Evolutionary conservation across 2,329 filamentous ascomycete species (phyloP), one percentile per base, ranked within the genome.

Genomic region (Penicillium aurantiogriseum): DNA sequence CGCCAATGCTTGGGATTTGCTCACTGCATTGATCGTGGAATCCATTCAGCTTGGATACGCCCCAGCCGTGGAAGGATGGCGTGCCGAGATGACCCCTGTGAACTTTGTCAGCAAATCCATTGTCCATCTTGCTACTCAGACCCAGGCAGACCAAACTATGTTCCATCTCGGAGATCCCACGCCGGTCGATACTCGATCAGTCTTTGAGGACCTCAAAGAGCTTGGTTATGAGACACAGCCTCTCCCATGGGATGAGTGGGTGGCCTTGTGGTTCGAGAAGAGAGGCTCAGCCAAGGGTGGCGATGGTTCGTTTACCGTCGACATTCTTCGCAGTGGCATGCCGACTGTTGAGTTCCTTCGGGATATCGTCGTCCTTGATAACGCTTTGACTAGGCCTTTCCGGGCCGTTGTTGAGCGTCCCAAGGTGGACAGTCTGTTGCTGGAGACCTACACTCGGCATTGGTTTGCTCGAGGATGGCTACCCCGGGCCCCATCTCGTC

Each of bases 401-500:
- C 83, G 74, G 69, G 81, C 75, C 65, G 80, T 67, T 58, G 78
- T 92, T 1, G 79, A 85, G 63, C 82, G 89, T 5, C 87, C 88
- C 2, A 87, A 85, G 72, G 87, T 92, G 25, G 88, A 92, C 67
- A 78, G 75, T 19, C 80, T 84, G 15, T 77, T 93, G n/a, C 82
- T 92, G 7, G 86, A 90, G 71, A 92, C 86, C 0, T 93, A 93
- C 69, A 84, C 88, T 23, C 87, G 90, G 17, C 88, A 92, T 71
- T 93, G 90, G 81, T 92, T 88, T 69, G 88, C 88, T 19, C 80
- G 90, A 71, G 90, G 90, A 44, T 93, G 90, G 90, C 79, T 93
- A 5, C 80, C 85, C 6, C 80, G 78, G 3, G 81, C 87, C 19
- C 89, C 89, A 4, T 77, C 77, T 4, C 80, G 80, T 6, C 77